Base-by-base conservation (phyloP, 1,284 basidiomycete genomes). In the Schizophyllum commune region DNA sequence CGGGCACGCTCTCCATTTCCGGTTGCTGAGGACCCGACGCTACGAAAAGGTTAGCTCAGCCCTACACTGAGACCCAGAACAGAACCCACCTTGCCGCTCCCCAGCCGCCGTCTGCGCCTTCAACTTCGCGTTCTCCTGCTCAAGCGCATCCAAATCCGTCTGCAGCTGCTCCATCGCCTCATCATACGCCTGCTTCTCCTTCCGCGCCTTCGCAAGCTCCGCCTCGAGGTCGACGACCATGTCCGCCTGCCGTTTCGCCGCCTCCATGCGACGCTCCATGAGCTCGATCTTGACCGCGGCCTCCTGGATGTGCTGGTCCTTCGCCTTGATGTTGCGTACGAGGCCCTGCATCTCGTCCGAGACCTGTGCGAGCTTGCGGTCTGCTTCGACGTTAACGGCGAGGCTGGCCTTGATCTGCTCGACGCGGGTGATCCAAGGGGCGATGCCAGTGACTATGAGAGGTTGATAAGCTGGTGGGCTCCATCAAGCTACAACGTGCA, bases 121-220 rank as follows among this genome's bases (percentile, higher is more conserved):
- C 65, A 98, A 77, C 70, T 87, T 92, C 4, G 81, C 83, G 71
- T 94, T 94, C 67, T 97, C 94, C 70, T 92, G 86, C 72, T 96
- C 93, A 62, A 97, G 76, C 7, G 80, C 72, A 71, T 98, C 94
- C 64, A 96, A 75, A 69, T 99, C 96, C 4, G 85, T 83, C 70
- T 97, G 95, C 21, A 98, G 75, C 68, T 94, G 91, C 67, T 96
- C 94, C 77, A 98, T 91, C 1, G 94, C 93, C 66, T 96, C 94
- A 70, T 94, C 91, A 67, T 95, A 94, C 27, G 89, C 87, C 64
- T 88, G 83, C 72, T 96, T 93, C 69, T 96, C 92, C 71, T 92
- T 91, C 71, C 86, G 85, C 7, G 86, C 83, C 72, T 94, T 94
- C 32, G 80, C 75, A 1, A 98, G 79, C 67, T 96, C 89, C 32